A percentile compares a stretch with the other conserved stretches of the same genome.
These are phyloP conservation scores for Leishmania major DNA, from an alignment of 208 protist genomes.

Conservation along the genomic window DNA sequence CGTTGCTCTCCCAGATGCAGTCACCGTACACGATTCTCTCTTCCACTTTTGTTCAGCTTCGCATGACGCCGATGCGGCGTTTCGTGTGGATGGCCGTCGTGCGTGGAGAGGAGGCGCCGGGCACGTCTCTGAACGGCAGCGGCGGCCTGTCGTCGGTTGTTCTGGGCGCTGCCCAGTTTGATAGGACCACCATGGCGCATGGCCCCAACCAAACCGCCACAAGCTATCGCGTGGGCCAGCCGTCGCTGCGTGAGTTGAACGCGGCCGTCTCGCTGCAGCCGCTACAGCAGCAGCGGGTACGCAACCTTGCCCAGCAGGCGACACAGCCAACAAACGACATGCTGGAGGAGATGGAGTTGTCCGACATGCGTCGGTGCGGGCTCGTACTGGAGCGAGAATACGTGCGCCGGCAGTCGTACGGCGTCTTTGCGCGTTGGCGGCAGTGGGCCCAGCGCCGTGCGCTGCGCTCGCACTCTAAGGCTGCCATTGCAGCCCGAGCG, in stretches of 20 bases:
- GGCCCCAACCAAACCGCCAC: constrained; percentile 34
- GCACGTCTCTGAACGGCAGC: not conserved
- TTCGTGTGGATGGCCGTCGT: constrained; percentile 19
- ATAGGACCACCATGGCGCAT: constrained; percentile 38
- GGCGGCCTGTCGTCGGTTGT: constrained; percentile 2
- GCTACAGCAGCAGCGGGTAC: constrained; percentile 26
- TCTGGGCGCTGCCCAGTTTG: constrained; percentile 24
- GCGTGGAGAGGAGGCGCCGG: not conserved
- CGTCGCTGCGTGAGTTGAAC: constrained; percentile 45
- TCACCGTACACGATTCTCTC: constrained; percentile 33
- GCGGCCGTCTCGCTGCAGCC: constrained; percentile 27
- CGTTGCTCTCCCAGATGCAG: constrained; percentile 35
- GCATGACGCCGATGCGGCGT: constrained; percentile 33
- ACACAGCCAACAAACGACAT: constrained; percentile 1
- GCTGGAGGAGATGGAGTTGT: constrained; percentile 31
- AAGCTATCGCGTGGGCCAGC: constrained; percentile 46
- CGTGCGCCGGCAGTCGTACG: not conserved
- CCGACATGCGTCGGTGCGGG: constrained; percentile 14
- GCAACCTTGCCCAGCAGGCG: constrained; percentile 7
- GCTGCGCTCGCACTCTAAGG: not conserved
- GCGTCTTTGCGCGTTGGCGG: constrained; percentile 24
- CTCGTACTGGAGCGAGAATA: constrained; percentile 20
- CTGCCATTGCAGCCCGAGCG: not conserved
- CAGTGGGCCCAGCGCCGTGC: constrained; percentile 27
- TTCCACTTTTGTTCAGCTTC: constrained; percentile 25